Base-by-base conservation (phyloP, 345 rosid species). In the Eucalyptus polyanthemos region DNA sequence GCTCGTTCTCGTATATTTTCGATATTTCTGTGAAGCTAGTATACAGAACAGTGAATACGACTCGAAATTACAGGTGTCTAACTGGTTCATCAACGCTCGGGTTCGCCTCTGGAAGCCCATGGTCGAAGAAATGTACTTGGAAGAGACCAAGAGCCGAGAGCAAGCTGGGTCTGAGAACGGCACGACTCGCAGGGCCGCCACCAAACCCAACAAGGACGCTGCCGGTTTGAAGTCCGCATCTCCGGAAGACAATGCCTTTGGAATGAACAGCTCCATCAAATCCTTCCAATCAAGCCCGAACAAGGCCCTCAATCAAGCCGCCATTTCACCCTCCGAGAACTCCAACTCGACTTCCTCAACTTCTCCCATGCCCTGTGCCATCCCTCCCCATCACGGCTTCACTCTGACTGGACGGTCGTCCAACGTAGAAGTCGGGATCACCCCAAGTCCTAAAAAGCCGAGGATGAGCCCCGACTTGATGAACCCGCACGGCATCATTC, bases 31-130 rank as follows among this genome's bases (percentile, higher is more conserved):
- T 27, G 53, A 14, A 51, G 17, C 42, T 42, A 37, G 69, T 37
- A 34, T 44, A 13, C 27, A 65, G 67, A 29, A 83, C 16, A 69
- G 87, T 62, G 49, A 80, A 88, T 40, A 3, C 5, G 47, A 76
- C 47, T 76, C 85, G 29, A 21, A 80, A 88, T 40, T 91, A 87
- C 83, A 95, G 96, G 96, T 95, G 24, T 95, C 96, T 10, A 95
- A 95, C 69, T 95, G 98, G 98, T 96, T 95, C 90, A 96, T 96
- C 67, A 95, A 95, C 90, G 97, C 98, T 49, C 95, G 97, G 89
- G 97, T 95, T 89, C 95, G 98, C 37, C 93, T 96, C 12, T 96
- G 97, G 98, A 96, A 96, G 92, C 98, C 98, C 83, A 95, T 96
- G 98, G 97, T 96, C 7, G 98, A 96, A 91, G 96, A 96, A 87